Base-by-base conservation (phyloP, 768 basidiomycete genomes). In the Leccinum longicurvipes region DNA sequence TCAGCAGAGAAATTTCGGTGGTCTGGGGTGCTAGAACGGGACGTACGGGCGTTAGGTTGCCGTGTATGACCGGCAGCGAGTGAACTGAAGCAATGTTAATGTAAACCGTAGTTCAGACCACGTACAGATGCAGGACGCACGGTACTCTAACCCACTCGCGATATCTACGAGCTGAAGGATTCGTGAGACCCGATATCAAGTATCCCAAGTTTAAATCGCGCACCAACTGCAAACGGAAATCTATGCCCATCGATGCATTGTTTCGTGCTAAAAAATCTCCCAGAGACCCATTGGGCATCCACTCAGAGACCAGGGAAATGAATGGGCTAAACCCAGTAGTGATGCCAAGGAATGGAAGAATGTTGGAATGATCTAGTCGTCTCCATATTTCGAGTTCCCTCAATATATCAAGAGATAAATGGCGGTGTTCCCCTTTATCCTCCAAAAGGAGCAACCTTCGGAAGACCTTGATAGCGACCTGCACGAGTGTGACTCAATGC, bases 341-440 rank as follows among this genome's bases (percentile, higher is more conserved):
- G 49, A 61, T 51, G 21, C 60, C 60, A 24, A 61, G 60, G 25
- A 61, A 61, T 1, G 60, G 60, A 25, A 61, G 55, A 4, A 61
- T 32, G 27, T 61, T 61, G n/a, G 60, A 60, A 15, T 61, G 60
- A 45, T 53, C 51, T 29, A 61, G 51, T 24, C 60, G 51, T n/a
- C 49, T 36, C 60, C 55, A 61, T 24, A 61, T 57, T 14, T 61
- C 60, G 19, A 61, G 60, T 14, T 61, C 49, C 10, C 60, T 51
- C 42, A 55, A 55, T n/a, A 57, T 44, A 7, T 53, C 54, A n/a
- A 50, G n/a, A 15, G 47, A 32, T 11, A 45, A 15, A 12, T 56
- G 47, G 1, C 39, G 50, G 14, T 36, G 24, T 6, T 53, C 21
- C 12, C 46, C 46, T n/a, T 36, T 3, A 8, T 32, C 36, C 28